These are phyloP conservation scores for Neopestalotiopsis clavispora DNA, from an alignment of 2,329 filamentous ascomycete genomes.

Conservation along the genomic window DNA sequence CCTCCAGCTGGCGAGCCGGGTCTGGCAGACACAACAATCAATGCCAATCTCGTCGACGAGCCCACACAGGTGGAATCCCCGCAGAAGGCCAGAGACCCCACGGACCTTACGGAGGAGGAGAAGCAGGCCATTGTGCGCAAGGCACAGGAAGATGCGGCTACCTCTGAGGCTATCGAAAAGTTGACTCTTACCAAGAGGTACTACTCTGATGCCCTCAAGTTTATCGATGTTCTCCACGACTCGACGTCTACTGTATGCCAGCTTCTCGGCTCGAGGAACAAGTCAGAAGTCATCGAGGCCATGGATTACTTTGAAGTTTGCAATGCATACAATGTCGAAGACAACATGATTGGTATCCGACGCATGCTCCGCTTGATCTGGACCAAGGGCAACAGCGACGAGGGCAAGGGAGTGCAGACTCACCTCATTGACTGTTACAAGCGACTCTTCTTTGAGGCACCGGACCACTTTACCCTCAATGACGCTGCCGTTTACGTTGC, in stretches of 20 bases:
- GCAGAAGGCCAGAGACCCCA: constrained; percentile 58
- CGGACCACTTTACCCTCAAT: constrained; percentile 83
- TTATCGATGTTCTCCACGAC: constrained; percentile 88
- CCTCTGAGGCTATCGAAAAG: constrained; percentile 85
- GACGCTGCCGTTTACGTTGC: constrained; percentile 95
- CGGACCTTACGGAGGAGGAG: constrained; percentile 78
- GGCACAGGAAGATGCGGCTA: constrained; percentile 84
- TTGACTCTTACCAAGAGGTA: constrained; percentile 88
- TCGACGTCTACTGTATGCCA: constrained; percentile 84
- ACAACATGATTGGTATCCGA: constrained; percentile 88
- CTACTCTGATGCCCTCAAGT: constrained; percentile 90
- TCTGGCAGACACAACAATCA: constrained; percentile 68
- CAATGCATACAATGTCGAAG: constrained; percentile 94
- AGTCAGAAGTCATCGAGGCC: constrained; percentile 97
- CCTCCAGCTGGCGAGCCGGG: constrained; percentile 77
- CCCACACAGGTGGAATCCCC: constrained; percentile 80
- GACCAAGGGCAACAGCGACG: constrained; percentile 99
- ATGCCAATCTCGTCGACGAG: constrained; percentile 85
- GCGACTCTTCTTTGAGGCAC: constrained; percentile 93
- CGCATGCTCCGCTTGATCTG: constrained; percentile 97
- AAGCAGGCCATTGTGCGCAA: constrained; percentile 76
- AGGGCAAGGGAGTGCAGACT: constrained; percentile 96
- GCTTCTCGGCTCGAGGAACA: constrained; percentile 91
- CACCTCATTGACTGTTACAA: constrained; percentile 98
- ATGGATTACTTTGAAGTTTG: constrained; percentile 98